Evolutionary conservation across 331 rosid genomes (phyloP), one percentile per base, ranked within the genome.

Genomic region (Arachis monticola): DNA sequence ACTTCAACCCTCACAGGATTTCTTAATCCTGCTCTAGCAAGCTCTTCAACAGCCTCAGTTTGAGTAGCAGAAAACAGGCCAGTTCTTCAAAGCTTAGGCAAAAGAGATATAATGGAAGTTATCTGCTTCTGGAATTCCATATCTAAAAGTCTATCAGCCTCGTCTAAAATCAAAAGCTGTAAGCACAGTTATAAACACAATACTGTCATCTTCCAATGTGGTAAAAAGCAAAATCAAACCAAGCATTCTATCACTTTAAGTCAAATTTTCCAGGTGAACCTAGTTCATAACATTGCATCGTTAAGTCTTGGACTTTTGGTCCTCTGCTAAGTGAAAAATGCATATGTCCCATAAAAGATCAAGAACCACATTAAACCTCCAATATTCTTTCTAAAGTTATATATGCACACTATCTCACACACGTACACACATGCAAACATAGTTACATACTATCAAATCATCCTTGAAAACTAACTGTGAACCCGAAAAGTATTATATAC

Each of bases 11-110:
- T 86, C 74, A 87, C 86, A 38, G 99, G 99, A 78, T 95, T 95
- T 77, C 97, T 95, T 73, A 92, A 55, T 59, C 97, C 97, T 12
- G 97, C 99, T 80, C 87, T 95, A 32, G 99, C 70, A 74, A 92
- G 90, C 80, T 95, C 99, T 79, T 87, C 90, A 66, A 90, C 93
- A 38, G 97, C 97, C 86, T 92, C 90, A 47, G 97, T 95, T 83
- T 92, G 96, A 22, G 97, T 95, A 74, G 97, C 99, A 8, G 97
- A 95, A 77, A 95, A 95, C 41, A 95, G 91, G 74, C 97, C 96
- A 67, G 99, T 92, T 77, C 97, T 88, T 7, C 96, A 88, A 66
- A 90, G 97, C 84, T 95, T 92, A 30, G 97, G 99, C 72, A 95
- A 75, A 8, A 72, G 85, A 64, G 96, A 55, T 76, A 90, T 83